A percentile compares a stretch with the other conserved stretches of the same genome.
phyloP scores from a whole-genome alignment of 345 rosid genomes.

The Salix purpurea region DNA sequence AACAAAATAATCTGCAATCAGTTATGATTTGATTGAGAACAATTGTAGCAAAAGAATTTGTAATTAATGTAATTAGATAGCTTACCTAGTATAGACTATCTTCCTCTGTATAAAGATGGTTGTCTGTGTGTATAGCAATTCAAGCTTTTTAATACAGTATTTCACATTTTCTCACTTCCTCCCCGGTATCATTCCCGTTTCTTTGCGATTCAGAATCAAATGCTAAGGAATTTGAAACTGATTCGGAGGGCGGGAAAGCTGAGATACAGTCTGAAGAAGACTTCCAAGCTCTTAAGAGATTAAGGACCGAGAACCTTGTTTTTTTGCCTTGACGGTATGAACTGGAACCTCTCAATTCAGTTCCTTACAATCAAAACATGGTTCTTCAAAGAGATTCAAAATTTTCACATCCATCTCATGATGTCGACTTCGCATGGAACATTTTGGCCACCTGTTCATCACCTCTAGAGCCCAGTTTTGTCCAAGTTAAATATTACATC shows the following conservation, averaged over 20 bases:
- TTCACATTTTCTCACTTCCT: background rate
- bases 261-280: slow-evolving; percentile 27
- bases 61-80: too few species aligned
- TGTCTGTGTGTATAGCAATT: too few species aligned
- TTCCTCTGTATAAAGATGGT: too few species aligned
- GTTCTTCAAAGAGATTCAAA: slow-evolving; percentile 12
- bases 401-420: slow-evolving; percentile 8
- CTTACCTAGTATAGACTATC: too few species aligned
- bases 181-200: slow-evolving; percentile 37
- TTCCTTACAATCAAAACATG: slow-evolving; percentile 6
- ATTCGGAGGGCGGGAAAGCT: slow-evolving; percentile 24
- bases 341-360: slow-evolving; percentile 7
- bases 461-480: too few species aligned
- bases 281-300: slow-evolving; percentile 23
- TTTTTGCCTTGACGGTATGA: slow-evolving; percentile 5
- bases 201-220: slow-evolving; percentile 50
- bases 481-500: too few species aligned
- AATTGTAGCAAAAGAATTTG: too few species aligned
- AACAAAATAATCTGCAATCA: too few species aligned
- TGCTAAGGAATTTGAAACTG: slow-evolving; percentile 35
- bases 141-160: too few species aligned
- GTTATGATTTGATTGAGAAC: too few species aligned
- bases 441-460: too few species aligned
- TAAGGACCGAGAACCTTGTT: slow-evolving; percentile 17
- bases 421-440: slow-evolving; percentile 26